Base-by-base conservation (phyloP, 306 rosid genomes). In the Trifolium subterraneum region DNA sequence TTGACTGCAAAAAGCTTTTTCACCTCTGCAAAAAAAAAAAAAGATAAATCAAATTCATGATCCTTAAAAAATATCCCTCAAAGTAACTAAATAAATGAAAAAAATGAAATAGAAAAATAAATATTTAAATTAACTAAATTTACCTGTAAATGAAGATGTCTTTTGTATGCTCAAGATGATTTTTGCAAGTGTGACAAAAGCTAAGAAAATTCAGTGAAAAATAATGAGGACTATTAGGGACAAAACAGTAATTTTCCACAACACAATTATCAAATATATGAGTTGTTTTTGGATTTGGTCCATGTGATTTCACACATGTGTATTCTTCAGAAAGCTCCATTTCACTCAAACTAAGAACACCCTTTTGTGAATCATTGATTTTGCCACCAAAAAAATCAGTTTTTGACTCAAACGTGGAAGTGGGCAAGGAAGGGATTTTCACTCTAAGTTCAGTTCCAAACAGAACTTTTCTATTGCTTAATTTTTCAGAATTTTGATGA, bases 301-400 rank as follows among this genome's bases (percentile, higher is more conserved):
- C 98, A 35, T 85, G 93, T 19, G 86, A 79, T 75, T 85, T 94
- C 72, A 94, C 96, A 50, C 98, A 82, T 0, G 97, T 94, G 48
- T 91, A 94, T 39, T 91, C 97, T 67, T 93, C 98, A 64, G 84
- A 89, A 36, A 84, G 80, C 82, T 91, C 92, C 91, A 91, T 87
- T 71, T 90, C 96, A 20, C 85, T 86, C 83, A 81, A 84, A 22
- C 73, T 78, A 65, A 82, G 44, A 81, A 55, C 67, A 19, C 80
- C 4, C 55, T 71, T 76, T 16, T 69, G 36, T 6, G 80, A 80
- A 80, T 80, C 78, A 68, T 42, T 52, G 51, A 72, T 73, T 72
- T 77, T 83, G 75, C 44, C 39, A 74, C 79, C 87, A 67, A 64
- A 75, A 70, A 64, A 75, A 33, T 80, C 83, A 54, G 39, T 67